Conservation (phyloP, 805 yeast species). For the Komagataella mondaviorum region DNA sequence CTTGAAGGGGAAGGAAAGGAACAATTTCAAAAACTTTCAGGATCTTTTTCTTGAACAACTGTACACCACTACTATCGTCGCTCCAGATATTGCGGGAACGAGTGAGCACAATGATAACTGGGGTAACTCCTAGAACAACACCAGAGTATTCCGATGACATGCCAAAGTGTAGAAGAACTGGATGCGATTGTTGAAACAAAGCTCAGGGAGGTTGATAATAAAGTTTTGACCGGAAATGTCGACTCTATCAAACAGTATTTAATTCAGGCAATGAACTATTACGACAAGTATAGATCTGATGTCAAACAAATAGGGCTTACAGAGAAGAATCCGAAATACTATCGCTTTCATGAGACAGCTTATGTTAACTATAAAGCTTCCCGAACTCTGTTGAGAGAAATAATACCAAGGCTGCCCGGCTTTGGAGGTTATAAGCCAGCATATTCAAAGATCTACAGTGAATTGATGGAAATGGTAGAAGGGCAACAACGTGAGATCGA, state of each 20-base stretch:
- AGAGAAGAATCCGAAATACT: background rate
- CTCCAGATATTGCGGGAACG: background rate
- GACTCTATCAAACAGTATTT: constrained; percentile 8
- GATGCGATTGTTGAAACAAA: background rate
- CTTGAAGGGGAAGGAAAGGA: background rate
- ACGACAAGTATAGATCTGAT: constrained; percentile 10
- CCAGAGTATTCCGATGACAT: background rate
- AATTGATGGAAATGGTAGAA: background rate
- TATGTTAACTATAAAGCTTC: constrained; percentile 13
- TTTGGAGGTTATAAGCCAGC: background rate
- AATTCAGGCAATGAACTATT: constrained; percentile 13
- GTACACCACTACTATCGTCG: background rate
- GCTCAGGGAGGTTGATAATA: background rate
- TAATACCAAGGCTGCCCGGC: constrained; percentile 11
- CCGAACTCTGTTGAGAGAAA: constrained; percentile 10
- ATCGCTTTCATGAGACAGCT: constrained; percentile 8
- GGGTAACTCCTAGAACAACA: background rate
- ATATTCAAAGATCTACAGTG: background rate
- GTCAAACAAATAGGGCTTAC: constrained; percentile 2
- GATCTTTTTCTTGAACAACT: background rate
- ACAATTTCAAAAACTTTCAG: background rate
- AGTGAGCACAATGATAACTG: background rate
- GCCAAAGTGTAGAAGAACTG: background rate
- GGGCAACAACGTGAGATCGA: background rate
- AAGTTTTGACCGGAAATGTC: background rate